Base-by-base conservation (phyloP, 768 basidiomycete species). In the Boletus rubroflammeus region DNA sequence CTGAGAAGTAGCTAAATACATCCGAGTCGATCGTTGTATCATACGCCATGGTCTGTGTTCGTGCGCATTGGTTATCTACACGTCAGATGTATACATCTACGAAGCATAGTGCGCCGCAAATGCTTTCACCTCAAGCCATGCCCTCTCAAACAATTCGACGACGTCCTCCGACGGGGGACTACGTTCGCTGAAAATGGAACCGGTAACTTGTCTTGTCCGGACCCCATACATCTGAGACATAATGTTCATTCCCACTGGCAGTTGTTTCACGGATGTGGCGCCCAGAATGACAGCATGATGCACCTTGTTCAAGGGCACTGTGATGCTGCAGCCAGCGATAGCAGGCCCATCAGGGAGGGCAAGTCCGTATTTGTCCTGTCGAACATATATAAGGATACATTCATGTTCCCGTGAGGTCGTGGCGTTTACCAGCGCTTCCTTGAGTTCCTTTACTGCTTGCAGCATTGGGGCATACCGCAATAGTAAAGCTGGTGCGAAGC, bases 271-370 rank as follows among this genome's bases (percentile, higher is more conserved):
- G 5, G 63, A 67, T 45, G 67, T 60, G 10, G 74, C 75, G 14
- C 75, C 74, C 51, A 79, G 66, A 52, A 78, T 67, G 59, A 76
- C 63, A 38, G 54, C 62, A 57, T 72, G n/a, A n/a, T n/a, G n/a
- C 62, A 5, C 43, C 63, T 40, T 55, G 47, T 51, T 51, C 43
- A n/a, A 59, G 53, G 3, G 17, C 45, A 25, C 66, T 63, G 50
- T 65, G 63, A 31, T 58, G 47, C 38, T 65, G 58, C 21, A 66
- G 31, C 61, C 58, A 59, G 10, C 54, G 51, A 10, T 51, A 47
- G 3, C 59, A 48, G 2, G 35, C 57, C n/a, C n/a, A 48, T 62
- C 58, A 42, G 51, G 26, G 29, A 60, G 51, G 28, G 26, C 28
- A 11, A 63, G 41, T 11, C 57, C 41, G 10, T 50, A 44, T 39